Conservation (phyloP, 2,329 filamentous ascomycete genomes). For the Colletotrichum graminicola region DNA sequence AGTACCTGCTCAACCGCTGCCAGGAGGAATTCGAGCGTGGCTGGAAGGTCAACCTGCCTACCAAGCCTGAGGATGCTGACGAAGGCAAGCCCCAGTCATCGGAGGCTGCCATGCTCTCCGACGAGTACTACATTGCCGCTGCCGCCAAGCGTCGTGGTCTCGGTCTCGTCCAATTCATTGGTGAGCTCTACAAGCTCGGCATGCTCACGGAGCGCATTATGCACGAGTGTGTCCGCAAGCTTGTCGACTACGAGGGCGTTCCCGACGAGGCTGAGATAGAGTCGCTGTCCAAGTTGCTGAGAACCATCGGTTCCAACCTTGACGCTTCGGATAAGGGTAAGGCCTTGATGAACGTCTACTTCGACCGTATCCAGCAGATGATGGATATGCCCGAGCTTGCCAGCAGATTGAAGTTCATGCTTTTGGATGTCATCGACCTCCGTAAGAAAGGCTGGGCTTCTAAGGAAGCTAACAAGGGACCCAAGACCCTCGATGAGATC, state of each 20-base stretch:
- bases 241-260: slow-evolving; percentile 93
- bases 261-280: slow-evolving; percentile 98
- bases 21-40: slow-evolving; percentile 99
- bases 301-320: slow-evolving; percentile 90
- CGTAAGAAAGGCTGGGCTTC: slow-evolving; percentile 82
- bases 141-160: slow-evolving; percentile 97
- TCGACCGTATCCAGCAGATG: slow-evolving; percentile 86
- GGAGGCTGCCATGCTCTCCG: slow-evolving; percentile 87
- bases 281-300: slow-evolving; percentile 91
- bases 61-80: slow-evolving; percentile 76
- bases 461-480: slow-evolving; percentile 92
- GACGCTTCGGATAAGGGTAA: slow-evolving; percentile 86
- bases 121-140: slow-evolving; percentile 95
- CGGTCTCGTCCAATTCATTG: slow-evolving; percentile 98
- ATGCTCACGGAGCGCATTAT: slow-evolving; percentile 99
- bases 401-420: slow-evolving; percentile 94
- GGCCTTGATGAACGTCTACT: slow-evolving; percentile 93
- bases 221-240: slow-evolving; percentile 98
- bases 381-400: slow-evolving; percentile 83
- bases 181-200: slow-evolving; percentile 97
- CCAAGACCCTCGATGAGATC: slow-evolving; percentile 95
- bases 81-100: slow-evolving; percentile 61
- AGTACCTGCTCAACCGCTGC: slow-evolving; percentile 97
- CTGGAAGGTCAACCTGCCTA: slow-evolving; percentile 90
- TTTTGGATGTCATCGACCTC: slow-evolving; percentile 93